phyloP scores from a whole-genome alignment of 257 asterid genomes.

The Agastache rugosa region DNA sequence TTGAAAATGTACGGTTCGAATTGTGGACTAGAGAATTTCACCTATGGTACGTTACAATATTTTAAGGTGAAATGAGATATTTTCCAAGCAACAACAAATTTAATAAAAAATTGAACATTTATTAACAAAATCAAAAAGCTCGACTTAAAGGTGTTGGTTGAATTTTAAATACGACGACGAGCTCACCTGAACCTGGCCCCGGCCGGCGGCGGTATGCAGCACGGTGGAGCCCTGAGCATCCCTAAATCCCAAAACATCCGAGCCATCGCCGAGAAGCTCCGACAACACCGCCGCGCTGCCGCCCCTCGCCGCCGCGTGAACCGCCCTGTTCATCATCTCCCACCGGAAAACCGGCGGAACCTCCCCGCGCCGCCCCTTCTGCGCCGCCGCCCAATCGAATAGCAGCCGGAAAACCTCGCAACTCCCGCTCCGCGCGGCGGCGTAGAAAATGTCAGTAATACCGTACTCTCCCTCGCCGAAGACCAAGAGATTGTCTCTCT shows the following conservation, averaged over 20 bases:
- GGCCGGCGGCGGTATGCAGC: conserved; percentile 81
- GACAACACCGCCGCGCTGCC: conserved; percentile 68
- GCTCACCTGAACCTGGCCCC: conserved; percentile 84
- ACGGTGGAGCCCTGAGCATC: conserved; percentile 82
- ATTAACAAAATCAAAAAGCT: not conserved
- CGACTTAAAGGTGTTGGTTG: not conserved
- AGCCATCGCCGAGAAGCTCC: conserved; percentile 61
- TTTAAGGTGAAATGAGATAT: not conserved
- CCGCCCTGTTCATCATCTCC: conserved; percentile 81
- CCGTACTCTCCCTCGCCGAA: conserved; percentile 97
- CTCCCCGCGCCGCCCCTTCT: conserved; percentile 43
- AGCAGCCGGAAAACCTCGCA: conserved; percentile 65
- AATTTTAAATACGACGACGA: conserved; percentile 3
- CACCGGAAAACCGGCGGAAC: conserved; percentile 51
- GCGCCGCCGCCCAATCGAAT: conserved; percentile 51
- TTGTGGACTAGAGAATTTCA: not conserved
- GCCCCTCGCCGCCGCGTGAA: conserved; percentile 91
- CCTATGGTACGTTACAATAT: not conserved
- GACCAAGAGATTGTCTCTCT: conserved; percentile 64
- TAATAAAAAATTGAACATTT: not conserved
- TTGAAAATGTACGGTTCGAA: not conserved
- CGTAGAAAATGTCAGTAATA: conserved; percentile 78
- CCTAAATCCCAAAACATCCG: conserved; percentile 66
- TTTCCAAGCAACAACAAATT: not conserved
- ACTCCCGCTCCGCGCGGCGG: conserved; percentile 77